Evolutionary conservation across 331 rosid genomes (phyloP).

Genomic region (Acacia concinna): DNA sequence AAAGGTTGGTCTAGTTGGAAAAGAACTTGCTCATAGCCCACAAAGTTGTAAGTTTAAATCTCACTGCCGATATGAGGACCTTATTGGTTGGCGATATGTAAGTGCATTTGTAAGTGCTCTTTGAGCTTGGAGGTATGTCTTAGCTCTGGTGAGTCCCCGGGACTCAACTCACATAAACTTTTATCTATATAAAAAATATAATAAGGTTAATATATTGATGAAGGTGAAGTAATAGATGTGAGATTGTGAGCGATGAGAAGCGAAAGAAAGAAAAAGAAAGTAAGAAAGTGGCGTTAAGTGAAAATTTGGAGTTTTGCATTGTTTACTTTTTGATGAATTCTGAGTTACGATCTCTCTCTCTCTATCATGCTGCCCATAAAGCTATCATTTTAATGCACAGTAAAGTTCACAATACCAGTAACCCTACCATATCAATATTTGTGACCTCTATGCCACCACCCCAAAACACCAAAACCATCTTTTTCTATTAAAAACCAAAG

Average conservation of each 20-base stretch:
- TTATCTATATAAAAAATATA: no score
- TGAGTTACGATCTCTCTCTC: not conserved
- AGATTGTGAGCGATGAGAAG: not conserved
- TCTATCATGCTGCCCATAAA: not conserved
- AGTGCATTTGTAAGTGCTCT: no score
- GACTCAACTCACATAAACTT: no score
- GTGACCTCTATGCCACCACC: not conserved
- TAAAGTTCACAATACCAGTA: not conserved
- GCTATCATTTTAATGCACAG: not conserved
- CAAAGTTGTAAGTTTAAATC: no score
- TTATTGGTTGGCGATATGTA: no score
- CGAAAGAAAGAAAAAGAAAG: not conserved
- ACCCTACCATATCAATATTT: not conserved
- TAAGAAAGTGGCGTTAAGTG: not conserved
- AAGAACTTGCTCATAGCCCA: no score
- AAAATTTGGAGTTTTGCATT: not conserved
- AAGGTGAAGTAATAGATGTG: not conserved
- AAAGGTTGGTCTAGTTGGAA: no score
- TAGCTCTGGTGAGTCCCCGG: no score
- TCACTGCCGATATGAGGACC: no score
- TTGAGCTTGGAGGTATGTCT: no score
- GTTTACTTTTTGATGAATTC: not conserved
- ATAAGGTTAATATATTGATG: no score
- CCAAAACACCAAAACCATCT: not conserved
- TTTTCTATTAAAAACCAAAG: not conserved